Conservation (phyloP, 768 basidiomycete species). For the Collybia sordida region DNA sequence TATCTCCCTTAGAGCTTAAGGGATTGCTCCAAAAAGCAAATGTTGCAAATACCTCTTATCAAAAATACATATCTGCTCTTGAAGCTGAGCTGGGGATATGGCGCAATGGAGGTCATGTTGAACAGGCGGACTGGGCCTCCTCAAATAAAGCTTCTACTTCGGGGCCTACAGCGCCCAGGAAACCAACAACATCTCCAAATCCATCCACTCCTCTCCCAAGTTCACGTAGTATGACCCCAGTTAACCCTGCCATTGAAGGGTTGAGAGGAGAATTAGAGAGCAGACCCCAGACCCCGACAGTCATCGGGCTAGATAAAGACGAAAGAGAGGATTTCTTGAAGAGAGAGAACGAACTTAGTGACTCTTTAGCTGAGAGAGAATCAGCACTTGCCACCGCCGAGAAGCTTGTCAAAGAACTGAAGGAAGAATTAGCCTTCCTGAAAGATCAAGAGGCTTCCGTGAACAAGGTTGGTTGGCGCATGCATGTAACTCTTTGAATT, state of each 20-base stretch:
- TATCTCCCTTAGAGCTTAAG: conserved; percentile 96
- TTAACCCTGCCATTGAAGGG: conserved; percentile 72
- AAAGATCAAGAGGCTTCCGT: conserved; percentile 86
- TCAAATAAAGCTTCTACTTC: conserved; percentile 58
- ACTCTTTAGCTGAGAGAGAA: conserved; percentile 91
- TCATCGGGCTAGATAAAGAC: conserved; percentile 87
- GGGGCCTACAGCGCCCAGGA: conserved; percentile 55
- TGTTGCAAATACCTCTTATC: conserved; percentile 76
- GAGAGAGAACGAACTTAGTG: conserved; percentile 95
- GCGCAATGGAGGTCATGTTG: conserved; percentile 85
- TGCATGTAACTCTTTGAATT: background rate
- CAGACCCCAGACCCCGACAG: conserved; percentile 90
- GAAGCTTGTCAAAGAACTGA: conserved; percentile 84
- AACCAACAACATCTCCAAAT: conserved; percentile 62
- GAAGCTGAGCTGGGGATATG: conserved; percentile 91
- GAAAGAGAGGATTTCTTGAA: conserved; percentile 96
- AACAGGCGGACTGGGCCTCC: conserved; percentile 78
- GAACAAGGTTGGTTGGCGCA: conserved; percentile 55
- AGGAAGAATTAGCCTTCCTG: conserved; percentile 85
- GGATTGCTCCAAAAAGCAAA: conserved; percentile 87
- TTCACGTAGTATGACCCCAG: conserved; percentile 66
- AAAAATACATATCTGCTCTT: conserved; percentile 84
- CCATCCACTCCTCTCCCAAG: conserved; percentile 54
- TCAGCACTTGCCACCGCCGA: conserved; percentile 75
- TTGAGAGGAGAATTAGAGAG: conserved; percentile 73